Conservation (phyloP, 2,329 filamentous ascomycete species). For the Pseudogymnoascus sp. region DNA sequence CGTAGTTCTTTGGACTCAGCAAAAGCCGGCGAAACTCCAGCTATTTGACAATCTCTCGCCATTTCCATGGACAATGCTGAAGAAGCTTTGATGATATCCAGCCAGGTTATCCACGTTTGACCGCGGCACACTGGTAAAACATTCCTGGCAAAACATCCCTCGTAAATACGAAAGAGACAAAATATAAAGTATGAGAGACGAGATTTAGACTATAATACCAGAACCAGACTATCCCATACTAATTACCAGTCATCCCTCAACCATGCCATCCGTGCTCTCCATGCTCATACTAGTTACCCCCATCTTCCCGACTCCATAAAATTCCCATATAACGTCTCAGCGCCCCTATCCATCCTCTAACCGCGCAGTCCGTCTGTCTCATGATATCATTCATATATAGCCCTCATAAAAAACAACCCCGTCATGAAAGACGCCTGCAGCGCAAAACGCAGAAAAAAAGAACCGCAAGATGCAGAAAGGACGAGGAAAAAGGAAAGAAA, state of each 20-base stretch:
- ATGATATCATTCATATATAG: slow-evolving; percentile 3
- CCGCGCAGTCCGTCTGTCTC: not conserved
- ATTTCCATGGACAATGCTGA: not conserved
- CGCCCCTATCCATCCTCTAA: not conserved
- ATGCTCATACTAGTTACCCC: not conserved
- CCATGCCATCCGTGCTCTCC: not conserved
- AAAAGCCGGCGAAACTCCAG: not conserved
- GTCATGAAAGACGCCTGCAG: not conserved
- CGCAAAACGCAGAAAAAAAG: not conserved
- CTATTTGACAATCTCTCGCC: not conserved
- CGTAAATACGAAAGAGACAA: not conserved
- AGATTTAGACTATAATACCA: slow-evolving; percentile 2
- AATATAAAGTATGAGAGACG: not conserved
- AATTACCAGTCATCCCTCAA: not conserved
- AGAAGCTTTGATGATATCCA: not conserved
- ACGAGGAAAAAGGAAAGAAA: not conserved
- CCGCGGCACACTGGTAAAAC: not conserved
- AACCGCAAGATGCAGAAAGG: not conserved
- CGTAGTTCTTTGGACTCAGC: not conserved
- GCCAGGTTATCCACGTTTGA: not conserved
- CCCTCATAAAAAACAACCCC: not conserved
- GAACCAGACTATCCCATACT: not conserved
- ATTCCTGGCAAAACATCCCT: not conserved
- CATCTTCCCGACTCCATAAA: not conserved
- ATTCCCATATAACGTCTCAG: not conserved